Percentiles rank a stretch among this genome's conserved stretches.
Conservation (phyloP, 495 filamentous ascomycete genomes). For the Margaritispora aquatica region DNA sequence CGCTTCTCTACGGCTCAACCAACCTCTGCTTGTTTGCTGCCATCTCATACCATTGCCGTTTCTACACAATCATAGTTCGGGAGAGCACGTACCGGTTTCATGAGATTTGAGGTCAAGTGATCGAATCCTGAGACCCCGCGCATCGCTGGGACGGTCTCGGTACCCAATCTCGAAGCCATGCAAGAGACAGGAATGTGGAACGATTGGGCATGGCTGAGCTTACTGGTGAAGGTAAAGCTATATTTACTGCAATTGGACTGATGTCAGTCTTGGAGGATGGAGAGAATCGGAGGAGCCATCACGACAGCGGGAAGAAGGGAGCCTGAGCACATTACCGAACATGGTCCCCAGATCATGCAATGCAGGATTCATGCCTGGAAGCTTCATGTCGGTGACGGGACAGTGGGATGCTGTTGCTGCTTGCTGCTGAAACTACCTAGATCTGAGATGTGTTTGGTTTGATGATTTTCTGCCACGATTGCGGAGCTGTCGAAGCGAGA, state of each 20-base stretch:
- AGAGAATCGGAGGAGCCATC: no score
- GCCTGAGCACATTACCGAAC: constrained; percentile 1
- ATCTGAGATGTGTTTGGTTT: no score
- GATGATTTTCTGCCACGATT: no score
- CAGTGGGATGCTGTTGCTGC: no score
- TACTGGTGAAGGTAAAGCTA: neutral
- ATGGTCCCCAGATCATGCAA: neutral
- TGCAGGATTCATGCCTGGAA: neutral
- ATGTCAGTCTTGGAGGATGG: no score
- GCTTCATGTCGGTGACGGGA: no score
- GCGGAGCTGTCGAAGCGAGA: no score
- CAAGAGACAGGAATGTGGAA: neutral
- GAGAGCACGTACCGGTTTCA: neutral
- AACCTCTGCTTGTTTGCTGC: neutral
- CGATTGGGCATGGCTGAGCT: no score
- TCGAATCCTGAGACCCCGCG: no score
- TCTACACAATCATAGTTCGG: neutral
- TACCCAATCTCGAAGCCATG: neutral
- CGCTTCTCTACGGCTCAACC: neutral
- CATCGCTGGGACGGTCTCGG: neutral
- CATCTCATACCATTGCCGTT: neutral
- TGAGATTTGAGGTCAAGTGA: constrained; percentile 2
- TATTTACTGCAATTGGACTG: no score
- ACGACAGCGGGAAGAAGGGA: constrained; percentile 1
- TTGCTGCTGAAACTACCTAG: no score